A percentile compares a stretch with the other conserved stretches of the same genome.
These are phyloP conservation scores for Skeletonema potamos DNA, from an alignment of 108 stramenopile genomes.

Conservation along the genomic window DNA sequence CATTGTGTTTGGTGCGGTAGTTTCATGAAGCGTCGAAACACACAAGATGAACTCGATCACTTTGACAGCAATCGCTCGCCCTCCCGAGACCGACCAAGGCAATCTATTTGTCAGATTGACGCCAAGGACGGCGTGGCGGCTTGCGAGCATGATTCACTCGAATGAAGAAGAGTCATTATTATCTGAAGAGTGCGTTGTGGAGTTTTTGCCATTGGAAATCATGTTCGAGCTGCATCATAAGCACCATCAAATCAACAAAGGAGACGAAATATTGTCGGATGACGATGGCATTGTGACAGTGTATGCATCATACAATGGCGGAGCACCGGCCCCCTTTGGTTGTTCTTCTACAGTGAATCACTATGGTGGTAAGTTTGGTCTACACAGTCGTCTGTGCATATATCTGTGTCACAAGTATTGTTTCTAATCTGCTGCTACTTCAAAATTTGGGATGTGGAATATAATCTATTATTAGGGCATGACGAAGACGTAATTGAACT, in stretches of 20 bases:
- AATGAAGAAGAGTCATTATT: background rate
- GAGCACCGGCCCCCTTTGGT: constrained; percentile 27
- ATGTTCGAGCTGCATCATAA: constrained; percentile 1
- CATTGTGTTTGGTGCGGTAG: background rate
- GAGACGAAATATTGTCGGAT: background rate
- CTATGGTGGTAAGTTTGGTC: constrained; percentile 9
- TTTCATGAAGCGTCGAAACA: too few relatives aligned
- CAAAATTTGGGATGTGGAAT: constrained; percentile 1
- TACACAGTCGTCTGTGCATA: background rate
- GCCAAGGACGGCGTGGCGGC: constrained; percentile 22
- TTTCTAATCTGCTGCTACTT: background rate
- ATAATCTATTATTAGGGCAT: background rate
- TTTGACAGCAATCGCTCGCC: constrained; percentile 27
- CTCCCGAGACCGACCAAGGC: constrained; percentile 25
- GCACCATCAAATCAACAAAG: background rate
- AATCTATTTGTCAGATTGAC: constrained; percentile 31
- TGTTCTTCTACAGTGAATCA: background rate
- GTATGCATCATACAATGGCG: constrained; percentile 75
- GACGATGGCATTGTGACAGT: constrained; percentile 23
- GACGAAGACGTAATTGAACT: constrained; percentile 34
- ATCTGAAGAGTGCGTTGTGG: constrained; percentile 9
- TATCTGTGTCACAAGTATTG: background rate
- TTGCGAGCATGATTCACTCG: background rate
- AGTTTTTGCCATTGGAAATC: constrained; percentile 47
- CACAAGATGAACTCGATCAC: background rate